Base-by-base conservation (phyloP, 768 basidiomycete genomes). In the Lactarius pseudohatsudake region DNA sequence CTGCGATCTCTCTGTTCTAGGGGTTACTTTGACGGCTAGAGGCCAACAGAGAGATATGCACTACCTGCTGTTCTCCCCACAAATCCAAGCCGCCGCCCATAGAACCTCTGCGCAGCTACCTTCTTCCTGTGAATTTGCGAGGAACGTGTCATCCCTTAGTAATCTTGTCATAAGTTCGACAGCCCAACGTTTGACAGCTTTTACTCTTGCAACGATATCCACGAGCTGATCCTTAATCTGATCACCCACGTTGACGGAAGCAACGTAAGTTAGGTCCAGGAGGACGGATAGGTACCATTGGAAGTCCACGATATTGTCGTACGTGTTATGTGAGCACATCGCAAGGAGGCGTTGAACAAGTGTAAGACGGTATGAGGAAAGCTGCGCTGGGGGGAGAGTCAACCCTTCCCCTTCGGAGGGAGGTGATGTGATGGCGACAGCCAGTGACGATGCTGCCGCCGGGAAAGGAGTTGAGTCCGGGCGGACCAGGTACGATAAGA, bases 271-370 rank as follows among this genome's bases (percentile, higher is more conserved):
- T 10, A 98, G 81, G 73, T 98, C 95, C 56, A 98, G 85, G 34
- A 98, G 86, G 9, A 96, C 94, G 5, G 96, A 97, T 26, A 98
- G 82, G 75, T 94, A 97, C 96, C 97, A 99, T 74, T 98, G 93
- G 74, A 98, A 98, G 77, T 98, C 96, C 55, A 84, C 82, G 32
- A 99, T 83, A 72, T 94, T 90, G 61, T 89, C 87, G 74, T 96
- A 98, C 26, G 89, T 90, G 43, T 87, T 87, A 63, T 86, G 84
- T 2, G 92, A 90, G 64, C 92, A 90, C 71, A 98, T 91, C n/a
- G 81, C 78, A n/a, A 98, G 81, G 68, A 98, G 91, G 20, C 86
- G 84, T 69, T 90, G 86, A 10, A 92, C 84, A 38, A 98, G 84
- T 53, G 87, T 85, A 26, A 94, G 82, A 20, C 97, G 91, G 74